A percentile compares a stretch with the other conserved stretches of the same genome.
Evolutionary conservation across 257 asterid genomes (phyloP).

Genomic region (Solanum clarkiae): DNA sequence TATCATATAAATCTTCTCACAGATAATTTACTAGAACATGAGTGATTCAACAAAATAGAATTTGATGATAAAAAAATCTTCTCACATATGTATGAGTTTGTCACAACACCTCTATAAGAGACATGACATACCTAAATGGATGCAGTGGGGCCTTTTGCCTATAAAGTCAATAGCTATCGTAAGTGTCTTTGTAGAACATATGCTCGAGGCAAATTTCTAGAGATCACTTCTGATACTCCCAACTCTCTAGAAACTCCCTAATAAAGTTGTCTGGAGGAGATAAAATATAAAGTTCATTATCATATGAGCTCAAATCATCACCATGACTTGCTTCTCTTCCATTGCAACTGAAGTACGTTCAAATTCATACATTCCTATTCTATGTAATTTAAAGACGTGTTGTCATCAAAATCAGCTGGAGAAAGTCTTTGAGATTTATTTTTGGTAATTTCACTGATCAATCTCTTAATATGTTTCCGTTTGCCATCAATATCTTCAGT

Average conservation of each 20-base stretch:
- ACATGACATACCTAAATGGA: constrained; percentile 4
- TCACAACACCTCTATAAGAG: constrained; percentile 38
- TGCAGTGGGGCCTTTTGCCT: constrained; percentile 4
- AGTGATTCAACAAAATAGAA: not conserved
- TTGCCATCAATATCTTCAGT: constrained; percentile 69
- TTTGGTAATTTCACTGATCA: constrained; percentile 3
- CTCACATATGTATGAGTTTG: too few relatives aligned
- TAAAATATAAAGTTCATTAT: constrained; percentile 3
- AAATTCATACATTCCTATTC: constrained; percentile 12
- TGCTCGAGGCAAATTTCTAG: not conserved
- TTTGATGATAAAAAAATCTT: too few relatives aligned
- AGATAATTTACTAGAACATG: not conserved
- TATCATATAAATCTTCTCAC: not conserved
- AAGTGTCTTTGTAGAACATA: not conserved
- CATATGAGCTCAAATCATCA: constrained; percentile 3
- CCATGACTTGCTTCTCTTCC: constrained; percentile 11
- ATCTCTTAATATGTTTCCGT: constrained; percentile 41
- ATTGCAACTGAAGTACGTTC: constrained; percentile 1
- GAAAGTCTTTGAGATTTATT: constrained; percentile 23
- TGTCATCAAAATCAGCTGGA: constrained; percentile 3
- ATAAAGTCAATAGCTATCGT: not conserved
- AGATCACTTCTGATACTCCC: not conserved
- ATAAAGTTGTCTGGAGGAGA: not conserved
- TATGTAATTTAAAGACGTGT: constrained; percentile 1
- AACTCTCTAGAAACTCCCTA: constrained; percentile 2